Conservation (phyloP, 768 basidiomycete species). For the Leccinum disarticulatum region DNA sequence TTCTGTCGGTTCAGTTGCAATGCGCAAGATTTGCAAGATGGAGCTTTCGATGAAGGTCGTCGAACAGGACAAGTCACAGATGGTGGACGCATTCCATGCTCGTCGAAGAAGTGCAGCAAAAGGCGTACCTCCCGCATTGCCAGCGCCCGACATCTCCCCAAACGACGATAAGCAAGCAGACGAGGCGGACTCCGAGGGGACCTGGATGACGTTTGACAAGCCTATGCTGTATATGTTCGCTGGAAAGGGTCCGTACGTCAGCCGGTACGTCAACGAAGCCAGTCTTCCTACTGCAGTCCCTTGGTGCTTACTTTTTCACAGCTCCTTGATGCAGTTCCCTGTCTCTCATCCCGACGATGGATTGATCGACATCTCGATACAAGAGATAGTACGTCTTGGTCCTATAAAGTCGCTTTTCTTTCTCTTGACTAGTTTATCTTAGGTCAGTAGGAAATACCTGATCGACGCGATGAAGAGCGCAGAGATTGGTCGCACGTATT, state of each 20-base stretch:
- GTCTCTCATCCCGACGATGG: constrained; percentile 80
- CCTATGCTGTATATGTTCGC: constrained; percentile 71
- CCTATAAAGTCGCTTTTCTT: background rate
- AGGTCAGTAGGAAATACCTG: constrained; percentile 45
- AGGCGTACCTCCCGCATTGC: constrained; percentile 6
- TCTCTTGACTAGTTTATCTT: constrained; percentile 4
- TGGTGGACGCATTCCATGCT: constrained; percentile 53
- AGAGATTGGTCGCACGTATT: constrained; percentile 58
- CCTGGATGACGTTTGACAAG: constrained; percentile 72
- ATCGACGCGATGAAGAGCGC: constrained; percentile 60
- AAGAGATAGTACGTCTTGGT: constrained; percentile 51
- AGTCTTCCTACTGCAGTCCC: background rate
- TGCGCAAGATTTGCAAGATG: constrained; percentile 64
- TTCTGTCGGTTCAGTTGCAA: constrained; percentile 45
- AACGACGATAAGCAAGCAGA: constrained; percentile 15
- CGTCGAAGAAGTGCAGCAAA: constrained; percentile 31
- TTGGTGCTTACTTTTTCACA: constrained; percentile 21
- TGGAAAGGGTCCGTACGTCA: constrained; percentile 78
- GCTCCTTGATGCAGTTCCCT: constrained; percentile 82
- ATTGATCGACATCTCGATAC: constrained; percentile 66
- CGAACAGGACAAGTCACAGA: constrained; percentile 67
- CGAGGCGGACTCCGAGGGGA: constrained; percentile 41
- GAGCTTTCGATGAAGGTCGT: constrained; percentile 69
- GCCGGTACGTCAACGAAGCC: constrained; percentile 41
- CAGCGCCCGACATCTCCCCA: constrained; percentile 12